phyloP scores from a whole-genome alignment of 2,329 filamentous ascomycete genomes.

The Periconia sp. region DNA sequence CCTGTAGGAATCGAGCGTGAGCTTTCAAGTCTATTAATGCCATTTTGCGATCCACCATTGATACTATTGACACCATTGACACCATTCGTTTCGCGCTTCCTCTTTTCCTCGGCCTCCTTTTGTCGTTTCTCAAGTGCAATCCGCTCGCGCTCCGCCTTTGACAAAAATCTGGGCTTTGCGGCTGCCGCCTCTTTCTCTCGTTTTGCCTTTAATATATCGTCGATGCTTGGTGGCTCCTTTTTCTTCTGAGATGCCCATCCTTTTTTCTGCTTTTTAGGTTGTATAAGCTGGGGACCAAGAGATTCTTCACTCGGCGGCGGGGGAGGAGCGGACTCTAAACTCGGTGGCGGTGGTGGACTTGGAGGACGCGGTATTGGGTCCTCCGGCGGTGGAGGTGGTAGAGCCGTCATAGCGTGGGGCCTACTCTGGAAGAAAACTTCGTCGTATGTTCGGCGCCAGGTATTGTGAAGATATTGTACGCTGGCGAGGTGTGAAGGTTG shows the following conservation, averaged over 20 bases:
- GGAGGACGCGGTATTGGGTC: conserved; percentile 35
- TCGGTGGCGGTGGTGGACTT: conserved; percentile 25
- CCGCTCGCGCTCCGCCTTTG: conserved; percentile 80
- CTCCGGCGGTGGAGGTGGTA: conserved; percentile 20
- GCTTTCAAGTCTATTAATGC: neutral
- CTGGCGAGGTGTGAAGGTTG: neutral
- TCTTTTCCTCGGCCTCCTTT: conserved; percentile 70
- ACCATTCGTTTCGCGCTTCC: conserved; percentile 56
- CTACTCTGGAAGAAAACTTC: neutral
- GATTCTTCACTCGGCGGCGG: conserved; percentile 31
- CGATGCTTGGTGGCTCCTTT: conserved; percentile 73
- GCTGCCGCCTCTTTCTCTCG: conserved; percentile 83
- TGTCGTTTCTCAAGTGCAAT: conserved; percentile 78
- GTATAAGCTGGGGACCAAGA: conserved; percentile 29
- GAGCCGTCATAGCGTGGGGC: neutral
- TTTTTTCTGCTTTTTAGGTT: conserved; percentile 58
- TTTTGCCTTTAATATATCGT: conserved; percentile 85
- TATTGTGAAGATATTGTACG: too few relatives aligned
- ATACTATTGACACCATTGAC: conserved; percentile 8
- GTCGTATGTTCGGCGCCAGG: too few relatives aligned
- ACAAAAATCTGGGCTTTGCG: conserved; percentile 86
- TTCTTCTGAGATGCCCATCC: conserved; percentile 56
- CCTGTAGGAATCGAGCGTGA: conserved; percentile 73
- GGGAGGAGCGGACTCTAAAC: conserved; percentile 16
- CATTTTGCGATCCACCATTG: conserved; percentile 15